These are phyloP conservation scores for Tuber microsphaerosporum DNA, from an alignment of 495 filamentous ascomycete species.

Conservation along the genomic window DNA sequence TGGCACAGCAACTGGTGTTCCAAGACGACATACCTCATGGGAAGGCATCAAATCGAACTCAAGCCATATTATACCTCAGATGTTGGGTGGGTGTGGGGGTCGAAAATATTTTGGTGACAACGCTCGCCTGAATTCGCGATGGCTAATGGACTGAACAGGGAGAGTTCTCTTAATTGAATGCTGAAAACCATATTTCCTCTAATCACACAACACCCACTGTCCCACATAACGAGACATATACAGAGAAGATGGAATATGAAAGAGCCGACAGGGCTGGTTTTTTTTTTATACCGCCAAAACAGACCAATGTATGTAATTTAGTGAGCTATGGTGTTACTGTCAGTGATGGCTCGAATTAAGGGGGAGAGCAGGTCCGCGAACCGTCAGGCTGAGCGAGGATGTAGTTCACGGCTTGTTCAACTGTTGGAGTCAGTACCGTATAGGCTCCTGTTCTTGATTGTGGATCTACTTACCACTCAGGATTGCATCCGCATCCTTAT, in stretches of 20 bases:
- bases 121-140: conserved; percentile 6
- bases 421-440: conserved; percentile 48
- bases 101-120: neutral
- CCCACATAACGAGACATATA: conserved; percentile 22
- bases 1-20: neutral
- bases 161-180: conserved; percentile 18
- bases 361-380: conserved; percentile 37
- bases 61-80: neutral
- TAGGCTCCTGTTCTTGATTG: neutral
- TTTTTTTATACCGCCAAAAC: conserved; percentile 17
- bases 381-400: conserved; percentile 91
- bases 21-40: neutral
- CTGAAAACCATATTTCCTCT: conserved; percentile 5
- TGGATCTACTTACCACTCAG: conserved; percentile 73
- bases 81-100: neutral
- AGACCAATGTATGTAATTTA: conserved; percentile 26
- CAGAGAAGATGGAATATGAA: conserved; percentile 33
- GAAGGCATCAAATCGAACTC: neutral
- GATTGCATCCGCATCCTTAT: conserved; percentile 96
- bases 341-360: conserved; percentile 7
- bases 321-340: conserved; percentile 41
- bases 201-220: conserved; percentile 8
- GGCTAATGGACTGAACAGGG: conserved; percentile 20
- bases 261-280: conserved; percentile 20
- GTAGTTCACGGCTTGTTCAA: conserved; percentile 92